Percentiles rank a stretch among this genome's conserved stretches.
These are phyloP conservation scores for Solanum aculeatissimum DNA, from an alignment of 305 asterid species.

Conservation along the genomic window DNA sequence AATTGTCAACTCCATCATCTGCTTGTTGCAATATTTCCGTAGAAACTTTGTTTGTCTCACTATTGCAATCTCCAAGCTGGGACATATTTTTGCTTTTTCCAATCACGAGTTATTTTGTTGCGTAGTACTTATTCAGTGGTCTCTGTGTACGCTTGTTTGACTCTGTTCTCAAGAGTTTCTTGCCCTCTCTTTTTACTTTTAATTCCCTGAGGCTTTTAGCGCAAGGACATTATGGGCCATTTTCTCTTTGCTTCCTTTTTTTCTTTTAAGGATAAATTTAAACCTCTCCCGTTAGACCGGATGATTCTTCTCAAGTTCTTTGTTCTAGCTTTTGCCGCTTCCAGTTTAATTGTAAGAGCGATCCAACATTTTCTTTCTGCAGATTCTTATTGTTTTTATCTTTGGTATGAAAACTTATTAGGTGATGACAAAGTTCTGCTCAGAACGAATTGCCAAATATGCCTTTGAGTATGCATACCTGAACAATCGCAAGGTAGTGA, in stretches of 20 bases:
- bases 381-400: neutral
- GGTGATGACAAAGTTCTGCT: constrained; percentile 98
- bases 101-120: neutral
- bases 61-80: neutral
- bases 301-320: neutral
- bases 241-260: neutral
- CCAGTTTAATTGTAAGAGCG: neutral
- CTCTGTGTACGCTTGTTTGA: neutral
- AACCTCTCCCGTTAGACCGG: neutral
- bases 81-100: neutral
- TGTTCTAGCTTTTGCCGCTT: neutral
- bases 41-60: neutral
- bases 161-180: neutral
- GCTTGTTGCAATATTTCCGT: neutral
- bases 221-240: neutral
- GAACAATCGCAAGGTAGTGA: constrained; percentile 87
- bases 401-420: constrained; percentile 18
- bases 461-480: constrained; percentile 98
- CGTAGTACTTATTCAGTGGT: neutral
- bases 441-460: constrained; percentile 89
- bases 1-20: neutral
- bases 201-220: neutral
- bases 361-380: neutral
- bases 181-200: neutral
- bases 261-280: neutral